Conservation (phyloP, 2,329 filamentous ascomycete species). For the Teratosphaeria gauchensis region DNA sequence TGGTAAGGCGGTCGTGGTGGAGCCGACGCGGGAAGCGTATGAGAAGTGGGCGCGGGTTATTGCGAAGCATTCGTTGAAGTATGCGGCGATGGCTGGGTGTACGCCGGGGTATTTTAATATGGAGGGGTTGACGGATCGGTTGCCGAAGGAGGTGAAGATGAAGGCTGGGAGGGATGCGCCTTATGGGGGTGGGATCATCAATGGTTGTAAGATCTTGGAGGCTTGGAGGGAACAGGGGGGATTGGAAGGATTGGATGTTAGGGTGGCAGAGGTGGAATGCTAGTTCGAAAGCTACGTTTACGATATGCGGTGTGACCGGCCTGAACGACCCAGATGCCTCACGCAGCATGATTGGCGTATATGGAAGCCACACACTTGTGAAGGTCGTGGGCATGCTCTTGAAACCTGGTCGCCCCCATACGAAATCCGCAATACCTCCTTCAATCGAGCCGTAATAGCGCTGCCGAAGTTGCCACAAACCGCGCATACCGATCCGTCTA, state of each 20-base stretch:
- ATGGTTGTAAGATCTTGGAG: neutral
- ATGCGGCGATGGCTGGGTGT: slow-evolving; percentile 37
- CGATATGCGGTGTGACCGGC: too few species aligned
- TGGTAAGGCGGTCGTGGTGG: slow-evolving; percentile 25
- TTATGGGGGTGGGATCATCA: neutral
- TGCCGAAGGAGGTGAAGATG: neutral
- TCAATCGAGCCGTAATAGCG: too few species aligned
- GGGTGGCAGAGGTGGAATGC: neutral
- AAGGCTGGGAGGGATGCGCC: neutral
- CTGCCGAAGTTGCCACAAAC: too few species aligned
- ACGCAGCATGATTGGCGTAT: too few species aligned
- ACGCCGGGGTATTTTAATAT: slow-evolving; percentile 2
- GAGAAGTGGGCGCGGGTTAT: slow-evolving; percentile 38
- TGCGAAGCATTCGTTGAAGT: slow-evolving; percentile 31
- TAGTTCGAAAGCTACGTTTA: too few species aligned
- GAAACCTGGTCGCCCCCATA: too few species aligned
- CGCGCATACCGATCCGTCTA: too few species aligned
- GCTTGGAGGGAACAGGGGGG: neutral
- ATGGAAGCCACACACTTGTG: too few species aligned
- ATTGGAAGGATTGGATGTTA: neutral
- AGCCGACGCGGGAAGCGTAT: slow-evolving; percentile 38
- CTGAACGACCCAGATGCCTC: too few species aligned
- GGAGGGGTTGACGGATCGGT: neutral
- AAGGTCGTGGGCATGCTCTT: too few species aligned
- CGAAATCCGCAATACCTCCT: too few species aligned